Percentiles rank a stretch among this genome's conserved stretches.
Evolutionary conservation across 2,329 filamentous ascomycete genomes (phyloP).

Genomic region (Fusarium protoensiforme): DNA sequence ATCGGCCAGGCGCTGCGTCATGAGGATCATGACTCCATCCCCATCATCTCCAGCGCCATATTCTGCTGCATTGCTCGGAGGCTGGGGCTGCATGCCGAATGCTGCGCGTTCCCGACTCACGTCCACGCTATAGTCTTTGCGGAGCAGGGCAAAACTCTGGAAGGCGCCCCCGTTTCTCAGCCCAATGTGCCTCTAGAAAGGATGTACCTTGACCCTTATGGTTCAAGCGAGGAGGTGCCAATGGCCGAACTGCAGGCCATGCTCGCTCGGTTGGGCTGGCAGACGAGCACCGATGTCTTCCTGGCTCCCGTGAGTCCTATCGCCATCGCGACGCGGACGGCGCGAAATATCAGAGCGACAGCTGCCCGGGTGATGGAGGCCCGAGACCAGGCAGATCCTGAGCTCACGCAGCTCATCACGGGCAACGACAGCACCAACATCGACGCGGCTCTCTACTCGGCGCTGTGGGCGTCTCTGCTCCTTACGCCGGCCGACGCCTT

Average conservation of each 20-base stretch:
- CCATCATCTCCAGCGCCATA: slow-evolving; percentile 87
- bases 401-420: slow-evolving; percentile 50
- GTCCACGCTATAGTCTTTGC: slow-evolving; percentile 83
- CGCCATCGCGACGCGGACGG: slow-evolving; percentile 77
- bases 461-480: slow-evolving; percentile 76
- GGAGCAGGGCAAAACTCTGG: slow-evolving; percentile 67
- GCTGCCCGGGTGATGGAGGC: slow-evolving; percentile 52
- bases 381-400: slow-evolving; percentile 41
- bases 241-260: slow-evolving; percentile 67
- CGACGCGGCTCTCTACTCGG: slow-evolving; percentile 73
- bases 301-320: slow-evolving; percentile 72
- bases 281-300: slow-evolving; percentile 59
- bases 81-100: slow-evolving; percentile 79
- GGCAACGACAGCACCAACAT: slow-evolving; percentile 56
- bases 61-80: slow-evolving; percentile 83
- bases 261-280: slow-evolving; percentile 62
- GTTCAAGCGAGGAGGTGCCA: slow-evolving; percentile 73
- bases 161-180: slow-evolving; percentile 56
- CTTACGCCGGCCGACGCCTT: slow-evolving; percentile 59
- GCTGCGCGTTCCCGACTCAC: slow-evolving; percentile 85
- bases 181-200: slow-evolving; percentile 52
- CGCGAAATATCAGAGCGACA: slow-evolving; percentile 82
- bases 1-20: slow-evolving; percentile 84
- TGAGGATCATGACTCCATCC: slow-evolving; percentile 80
- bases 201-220: slow-evolving; percentile 90